Evolutionary conservation across 805 yeast species (phyloP).

Genomic region (Naumovozyma baii): DNA sequence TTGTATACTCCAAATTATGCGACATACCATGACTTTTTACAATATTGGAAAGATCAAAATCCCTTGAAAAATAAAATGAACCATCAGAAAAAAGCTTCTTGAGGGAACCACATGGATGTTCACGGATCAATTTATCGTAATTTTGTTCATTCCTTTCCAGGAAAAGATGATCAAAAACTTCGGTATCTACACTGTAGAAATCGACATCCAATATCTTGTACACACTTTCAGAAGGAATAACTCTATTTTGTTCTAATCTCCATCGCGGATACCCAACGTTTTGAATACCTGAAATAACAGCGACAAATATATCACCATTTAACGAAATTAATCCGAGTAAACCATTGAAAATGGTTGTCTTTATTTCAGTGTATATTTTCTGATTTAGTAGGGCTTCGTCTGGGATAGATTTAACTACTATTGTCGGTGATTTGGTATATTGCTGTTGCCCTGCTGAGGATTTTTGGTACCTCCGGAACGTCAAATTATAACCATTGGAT

Average conservation of each 20-base stretch:
- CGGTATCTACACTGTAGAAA: constrained; percentile 53
- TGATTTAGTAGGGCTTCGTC: constrained; percentile 31
- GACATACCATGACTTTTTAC: constrained; percentile 62
- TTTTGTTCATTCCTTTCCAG: constrained; percentile 19
- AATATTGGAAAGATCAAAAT: constrained; percentile 77
- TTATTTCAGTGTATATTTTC: constrained; percentile 33
- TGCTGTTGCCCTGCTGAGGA: constrained; percentile 15
- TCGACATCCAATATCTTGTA: constrained; percentile 49
- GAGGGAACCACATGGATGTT: constrained; percentile 75
- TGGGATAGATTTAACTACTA: constrained; percentile 48
- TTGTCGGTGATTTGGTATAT: constrained; percentile 24
- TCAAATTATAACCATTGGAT: constrained; percentile 47
- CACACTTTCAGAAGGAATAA: constrained; percentile 39
- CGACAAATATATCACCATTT: constrained; percentile 46
- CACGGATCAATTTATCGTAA: constrained; percentile 30
- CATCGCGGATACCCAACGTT: constrained; percentile 49
- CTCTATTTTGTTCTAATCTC: constrained; percentile 12
- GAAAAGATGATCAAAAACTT: constrained; percentile 38
- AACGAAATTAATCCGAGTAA: constrained; percentile 52
- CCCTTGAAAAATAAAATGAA: constrained; percentile 79
- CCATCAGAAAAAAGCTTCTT: constrained; percentile 72
- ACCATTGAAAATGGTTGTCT: constrained; percentile 36
- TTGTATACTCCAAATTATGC: constrained; percentile 30
- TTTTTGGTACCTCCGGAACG: constrained; percentile 37
- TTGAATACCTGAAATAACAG: constrained; percentile 46